phyloP scores from a whole-genome alignment of 106 monocot genomes.

The Allium fistulosum region DNA sequence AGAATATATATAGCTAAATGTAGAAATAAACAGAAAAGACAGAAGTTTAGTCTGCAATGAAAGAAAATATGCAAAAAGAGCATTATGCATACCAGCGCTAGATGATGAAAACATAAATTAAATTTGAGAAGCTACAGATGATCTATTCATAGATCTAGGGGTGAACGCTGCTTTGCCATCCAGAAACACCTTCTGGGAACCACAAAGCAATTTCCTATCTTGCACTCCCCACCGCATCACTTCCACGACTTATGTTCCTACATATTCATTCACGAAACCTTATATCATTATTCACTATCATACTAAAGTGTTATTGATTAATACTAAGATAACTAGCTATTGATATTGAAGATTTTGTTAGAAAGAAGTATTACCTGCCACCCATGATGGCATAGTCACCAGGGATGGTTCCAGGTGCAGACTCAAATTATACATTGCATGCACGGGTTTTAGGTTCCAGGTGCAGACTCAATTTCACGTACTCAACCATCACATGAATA shows the following conservation, averaged over 20 bases:
- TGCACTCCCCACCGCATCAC: slow-evolving; percentile 75
- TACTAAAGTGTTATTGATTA: not conserved
- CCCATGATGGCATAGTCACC: no score
- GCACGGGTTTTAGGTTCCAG: slow-evolving; percentile 85
- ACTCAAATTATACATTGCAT: slow-evolving; percentile 64
- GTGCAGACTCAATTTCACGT: slow-evolving; percentile 66
- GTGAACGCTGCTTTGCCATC: no score
- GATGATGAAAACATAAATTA: no score
- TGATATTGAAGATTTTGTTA: no score
- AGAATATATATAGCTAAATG: no score
- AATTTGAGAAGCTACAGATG: no score
- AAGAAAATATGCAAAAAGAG: no score
- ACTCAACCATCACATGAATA: slow-evolving; percentile 99
- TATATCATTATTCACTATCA: no score
- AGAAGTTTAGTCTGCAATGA: no score
- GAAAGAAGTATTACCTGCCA: slow-evolving; percentile 51
- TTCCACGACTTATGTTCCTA: slow-evolving; percentile 91
- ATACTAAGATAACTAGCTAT: no score
- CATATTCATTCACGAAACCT: not conserved
- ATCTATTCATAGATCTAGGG: slow-evolving; percentile 85
- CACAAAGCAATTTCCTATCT: slow-evolving; percentile 87
- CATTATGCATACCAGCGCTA: no score
- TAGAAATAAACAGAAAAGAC: no score
- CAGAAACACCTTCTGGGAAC: slow-evolving; percentile 72
- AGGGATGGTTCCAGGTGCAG: slow-evolving; percentile 86